Evolutionary conservation across 257 asterid species (phyloP).

Genomic region (Rauvolfia tetraphylla): DNA sequence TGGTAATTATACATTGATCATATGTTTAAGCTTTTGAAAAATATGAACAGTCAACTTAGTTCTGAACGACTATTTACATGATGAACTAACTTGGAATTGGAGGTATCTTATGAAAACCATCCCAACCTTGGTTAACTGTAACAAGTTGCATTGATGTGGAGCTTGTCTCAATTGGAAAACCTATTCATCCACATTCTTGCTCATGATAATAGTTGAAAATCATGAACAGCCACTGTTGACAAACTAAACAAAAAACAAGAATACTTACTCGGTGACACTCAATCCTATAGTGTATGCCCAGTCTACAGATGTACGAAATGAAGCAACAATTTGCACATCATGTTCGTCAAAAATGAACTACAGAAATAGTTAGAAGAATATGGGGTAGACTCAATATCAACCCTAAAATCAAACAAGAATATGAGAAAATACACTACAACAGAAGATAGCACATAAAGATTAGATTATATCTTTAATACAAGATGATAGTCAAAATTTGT

Average conservation of each 20-base stretch:
- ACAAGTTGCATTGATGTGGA: too few species aligned
- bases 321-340: neutral
- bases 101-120: too few species aligned
- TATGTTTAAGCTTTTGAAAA: too few species aligned
- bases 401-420: neutral
- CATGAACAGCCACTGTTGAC: neutral
- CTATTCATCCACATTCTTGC: too few species aligned
- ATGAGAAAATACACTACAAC: neutral
- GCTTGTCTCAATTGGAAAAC: too few species aligned
- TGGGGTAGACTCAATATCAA: neutral
- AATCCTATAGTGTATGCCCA: neutral
- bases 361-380: neutral
- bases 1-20: too few species aligned
- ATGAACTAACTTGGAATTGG: too few species aligned
- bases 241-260: neutral
- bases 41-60: too few species aligned
- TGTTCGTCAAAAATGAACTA: neutral
- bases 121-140: too few species aligned
- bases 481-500: slow-evolving; percentile 9
- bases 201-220: too few species aligned
- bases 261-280: neutral
- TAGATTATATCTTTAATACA: neutral
- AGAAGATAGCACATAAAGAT: neutral
- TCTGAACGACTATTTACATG: too few species aligned
- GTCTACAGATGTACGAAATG: neutral